Conservation (phyloP, 2,329 filamentous ascomycete species). For the Pezizomycotina sp. region DNA sequence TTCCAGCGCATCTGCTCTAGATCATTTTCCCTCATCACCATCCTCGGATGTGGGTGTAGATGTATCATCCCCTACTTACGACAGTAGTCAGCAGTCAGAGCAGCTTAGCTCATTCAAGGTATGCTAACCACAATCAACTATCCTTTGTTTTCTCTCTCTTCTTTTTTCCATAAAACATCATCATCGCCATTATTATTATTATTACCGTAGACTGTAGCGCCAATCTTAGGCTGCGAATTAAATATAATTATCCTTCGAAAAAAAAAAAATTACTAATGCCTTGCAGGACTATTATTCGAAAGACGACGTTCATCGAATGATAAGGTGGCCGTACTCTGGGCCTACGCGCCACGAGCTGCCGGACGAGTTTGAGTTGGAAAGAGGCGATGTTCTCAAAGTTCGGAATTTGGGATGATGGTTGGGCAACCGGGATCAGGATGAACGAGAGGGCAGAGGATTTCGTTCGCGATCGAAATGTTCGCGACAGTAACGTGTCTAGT, state of each 20-base stretch:
- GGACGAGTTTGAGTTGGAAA: conserved; percentile 83
- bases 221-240: too few relatives aligned
- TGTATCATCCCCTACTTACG: conserved; percentile 68
- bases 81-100: conserved; percentile 82
- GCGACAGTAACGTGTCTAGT: conserved; percentile 76
- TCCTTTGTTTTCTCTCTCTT: background rate
- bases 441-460: conserved; percentile 76
- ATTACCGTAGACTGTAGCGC: too few relatives aligned
- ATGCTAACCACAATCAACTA: conserved; percentile 1
- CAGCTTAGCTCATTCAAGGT: conserved; percentile 83
- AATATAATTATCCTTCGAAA: too few relatives aligned
- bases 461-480: conserved; percentile 60
- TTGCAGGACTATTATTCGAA: conserved; percentile 76
- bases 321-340: conserved; percentile 82
- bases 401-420: conserved; percentile 95
- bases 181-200: too few relatives aligned
- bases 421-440: conserved; percentile 82
- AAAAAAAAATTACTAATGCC: background rate
- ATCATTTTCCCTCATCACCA: conserved; percentile 56
- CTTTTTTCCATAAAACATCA: too few relatives aligned
- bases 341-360: conserved; percentile 84
- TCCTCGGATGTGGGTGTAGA: conserved; percentile 47
- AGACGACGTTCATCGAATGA: conserved; percentile 86
- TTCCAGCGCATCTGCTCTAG: conserved; percentile 65
- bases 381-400: conserved; percentile 98